Conservation (phyloP, 2,329 filamentous ascomycete species). For the Pseudogymnoascus sp. region DNA sequence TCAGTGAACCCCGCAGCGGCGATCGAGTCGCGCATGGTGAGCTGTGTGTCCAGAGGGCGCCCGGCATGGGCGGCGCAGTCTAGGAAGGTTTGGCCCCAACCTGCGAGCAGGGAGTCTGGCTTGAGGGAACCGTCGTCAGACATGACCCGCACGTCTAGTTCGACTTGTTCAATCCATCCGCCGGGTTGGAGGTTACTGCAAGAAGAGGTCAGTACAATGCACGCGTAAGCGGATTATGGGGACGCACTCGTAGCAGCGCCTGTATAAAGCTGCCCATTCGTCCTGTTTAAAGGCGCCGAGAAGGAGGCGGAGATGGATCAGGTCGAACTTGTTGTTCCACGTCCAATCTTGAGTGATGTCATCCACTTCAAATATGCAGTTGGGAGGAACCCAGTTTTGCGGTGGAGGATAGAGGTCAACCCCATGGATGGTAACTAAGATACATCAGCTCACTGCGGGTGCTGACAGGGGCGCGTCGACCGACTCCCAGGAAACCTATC, state of each 20-base stretch:
- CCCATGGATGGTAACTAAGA: conserved; percentile 16
- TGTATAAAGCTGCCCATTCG: conserved; percentile 16
- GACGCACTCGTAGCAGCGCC: neutral
- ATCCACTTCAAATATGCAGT: conserved; percentile 21
- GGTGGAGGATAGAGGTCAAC: conserved; percentile 21
- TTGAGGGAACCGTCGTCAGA: conserved; percentile 11
- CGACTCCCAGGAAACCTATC: conserved; percentile 14
- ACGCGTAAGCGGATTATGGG: neutral
- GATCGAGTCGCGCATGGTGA: conserved; percentile 21
- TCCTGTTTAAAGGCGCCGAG: conserved; percentile 15
- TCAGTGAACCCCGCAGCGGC: conserved; percentile 15
- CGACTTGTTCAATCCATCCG: conserved; percentile 11
- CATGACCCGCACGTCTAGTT: neutral
- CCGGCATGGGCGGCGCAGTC: conserved; percentile 19
- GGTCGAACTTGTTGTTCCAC: conserved; percentile 38
- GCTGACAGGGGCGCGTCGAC: neutral
- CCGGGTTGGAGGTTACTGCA: conserved; percentile 7
- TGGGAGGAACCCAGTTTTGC: conserved; percentile 19
- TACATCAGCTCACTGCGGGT: neutral
- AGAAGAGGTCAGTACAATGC: neutral
- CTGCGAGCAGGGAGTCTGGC: conserved; percentile 13
- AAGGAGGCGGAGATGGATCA: conserved; percentile 27
- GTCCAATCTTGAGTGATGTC: conserved; percentile 34
- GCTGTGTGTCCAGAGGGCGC: conserved; percentile 19
- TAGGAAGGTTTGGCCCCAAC: conserved; percentile 20